Evolutionary conservation across 2,329 filamentous ascomycete species (phyloP).

Genomic region (Tolypocladium amazonense): DNA sequence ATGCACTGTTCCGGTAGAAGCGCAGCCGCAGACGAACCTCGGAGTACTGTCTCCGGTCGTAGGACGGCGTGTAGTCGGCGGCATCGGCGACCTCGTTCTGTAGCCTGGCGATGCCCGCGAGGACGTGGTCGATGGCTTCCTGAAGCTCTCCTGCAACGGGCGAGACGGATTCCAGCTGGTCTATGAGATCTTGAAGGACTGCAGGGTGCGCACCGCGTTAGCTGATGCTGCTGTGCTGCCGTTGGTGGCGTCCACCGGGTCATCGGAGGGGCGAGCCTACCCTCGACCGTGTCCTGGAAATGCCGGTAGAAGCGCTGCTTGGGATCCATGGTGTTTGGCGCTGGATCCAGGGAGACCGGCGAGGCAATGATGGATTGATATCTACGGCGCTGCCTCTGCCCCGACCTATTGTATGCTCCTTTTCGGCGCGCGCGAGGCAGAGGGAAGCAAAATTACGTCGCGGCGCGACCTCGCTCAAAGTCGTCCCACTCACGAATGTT

Average conservation of each 20-base stretch:
- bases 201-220: neutral
- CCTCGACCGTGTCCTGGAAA: slow-evolving; percentile 65
- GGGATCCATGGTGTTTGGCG: slow-evolving; percentile 18
- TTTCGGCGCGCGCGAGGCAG: neutral
- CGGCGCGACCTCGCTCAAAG: neutral
- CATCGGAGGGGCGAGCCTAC: slow-evolving; percentile 31
- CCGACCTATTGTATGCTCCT: neutral
- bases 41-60: slow-evolving; percentile 80
- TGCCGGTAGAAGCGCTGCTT: slow-evolving; percentile 79
- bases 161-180: slow-evolving; percentile 51
- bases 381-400: neutral
- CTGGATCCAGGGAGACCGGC: neutral
- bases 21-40: slow-evolving; percentile 42
- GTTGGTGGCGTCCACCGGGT: neutral
- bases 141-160: slow-evolving; percentile 61
- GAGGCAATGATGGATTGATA: neutral
- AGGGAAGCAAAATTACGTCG: neutral
- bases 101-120: slow-evolving; percentile 68
- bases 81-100: slow-evolving; percentile 81
- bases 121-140: slow-evolving; percentile 70
- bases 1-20: neutral
- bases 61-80: slow-evolving; percentile 70
- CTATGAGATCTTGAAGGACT: slow-evolving; percentile 72
- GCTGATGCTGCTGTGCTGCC: neutral
- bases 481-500: neutral